Conservation (phyloP, 306 rosid species). For the Geum urbanum region DNA sequence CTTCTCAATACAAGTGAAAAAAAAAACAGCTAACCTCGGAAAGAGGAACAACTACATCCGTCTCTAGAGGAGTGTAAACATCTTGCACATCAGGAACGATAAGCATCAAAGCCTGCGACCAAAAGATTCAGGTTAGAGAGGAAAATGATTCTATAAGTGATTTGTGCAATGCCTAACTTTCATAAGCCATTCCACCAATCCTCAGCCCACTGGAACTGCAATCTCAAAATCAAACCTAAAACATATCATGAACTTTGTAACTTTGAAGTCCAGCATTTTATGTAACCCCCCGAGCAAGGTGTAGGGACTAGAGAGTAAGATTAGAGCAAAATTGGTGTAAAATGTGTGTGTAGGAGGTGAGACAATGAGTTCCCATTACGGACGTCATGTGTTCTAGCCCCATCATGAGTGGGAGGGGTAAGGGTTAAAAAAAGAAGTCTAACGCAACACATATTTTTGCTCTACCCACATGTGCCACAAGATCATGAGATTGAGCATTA, state of each 20-base stretch:
- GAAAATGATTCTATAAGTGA: too few species aligned
- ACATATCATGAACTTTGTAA: background rate
- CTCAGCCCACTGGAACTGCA: background rate
- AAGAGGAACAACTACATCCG: conserved; percentile 84
- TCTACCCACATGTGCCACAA: background rate
- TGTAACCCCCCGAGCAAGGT: too few species aligned
- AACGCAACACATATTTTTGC: background rate
- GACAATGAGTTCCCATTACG: background rate
- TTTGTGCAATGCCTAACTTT: background rate
- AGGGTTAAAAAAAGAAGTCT: background rate
- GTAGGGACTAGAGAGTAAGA: too few species aligned
- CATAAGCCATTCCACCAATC: conserved; percentile 1
- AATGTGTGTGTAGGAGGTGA: background rate
- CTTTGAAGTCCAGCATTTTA: too few species aligned
- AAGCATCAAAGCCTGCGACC: conserved; percentile 90
- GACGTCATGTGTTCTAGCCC: background rate
- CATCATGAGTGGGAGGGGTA: too few species aligned
- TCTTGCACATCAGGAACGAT: conserved; percentile 97
- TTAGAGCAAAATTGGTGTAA: too few species aligned
- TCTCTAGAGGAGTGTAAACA: conserved; percentile 91
- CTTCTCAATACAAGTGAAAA: conserved; percentile 10
- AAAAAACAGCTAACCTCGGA: conserved; percentile 62
- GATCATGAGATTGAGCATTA: background rate
- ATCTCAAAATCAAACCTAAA: background rate
- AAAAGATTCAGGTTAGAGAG: background rate